Evolutionary conservation across 371 early-diverging fungal species (phyloP).

Genomic region (Circinella minor): DNA sequence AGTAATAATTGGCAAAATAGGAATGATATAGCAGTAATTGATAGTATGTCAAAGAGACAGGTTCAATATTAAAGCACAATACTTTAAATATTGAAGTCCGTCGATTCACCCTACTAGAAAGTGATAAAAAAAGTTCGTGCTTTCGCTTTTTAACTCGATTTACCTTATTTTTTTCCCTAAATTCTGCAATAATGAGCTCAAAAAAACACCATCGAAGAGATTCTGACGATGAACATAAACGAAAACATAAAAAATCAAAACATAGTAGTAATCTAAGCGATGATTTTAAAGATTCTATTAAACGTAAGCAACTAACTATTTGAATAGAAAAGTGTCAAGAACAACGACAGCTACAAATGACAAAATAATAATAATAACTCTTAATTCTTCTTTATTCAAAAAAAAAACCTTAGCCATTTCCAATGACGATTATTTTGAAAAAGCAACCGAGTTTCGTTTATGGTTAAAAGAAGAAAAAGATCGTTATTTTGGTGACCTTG

Average conservation of each 20-base stretch:
- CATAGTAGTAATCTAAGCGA: conserved; percentile 4
- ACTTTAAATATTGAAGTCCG: too few species aligned
- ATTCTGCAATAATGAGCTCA: conserved; percentile 17
- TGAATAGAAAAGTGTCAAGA: background rate
- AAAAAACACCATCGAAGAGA: conserved; percentile 22
- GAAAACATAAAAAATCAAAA: conserved; percentile 22
- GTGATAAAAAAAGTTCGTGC: too few species aligned
- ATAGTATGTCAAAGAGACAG: too few species aligned
- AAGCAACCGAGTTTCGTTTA: conserved; percentile 77
- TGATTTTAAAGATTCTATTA: background rate
- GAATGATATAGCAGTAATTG: too few species aligned
- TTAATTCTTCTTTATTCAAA: background rate
- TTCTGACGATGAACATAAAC: conserved; percentile 18
- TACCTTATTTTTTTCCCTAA: background rate
- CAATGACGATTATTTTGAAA: conserved; percentile 78
- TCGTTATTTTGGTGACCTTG: conserved; percentile 76
- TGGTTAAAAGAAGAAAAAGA: conserved; percentile 82
- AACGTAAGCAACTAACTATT: background rate
- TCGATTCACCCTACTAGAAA: too few species aligned
- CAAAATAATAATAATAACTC: background rate
- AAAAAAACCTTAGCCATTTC: conserved; percentile 42
- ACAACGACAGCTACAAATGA: background rate
- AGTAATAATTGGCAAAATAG: too few species aligned
- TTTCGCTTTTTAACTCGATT: too few species aligned
- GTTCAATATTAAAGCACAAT: too few species aligned